A percentile compares a stretch with the other conserved stretches of the same genome.
Evolutionary conservation across 2,329 filamentous ascomycete species (phyloP).

Genomic region (Setomelanomma holmii): DNA sequence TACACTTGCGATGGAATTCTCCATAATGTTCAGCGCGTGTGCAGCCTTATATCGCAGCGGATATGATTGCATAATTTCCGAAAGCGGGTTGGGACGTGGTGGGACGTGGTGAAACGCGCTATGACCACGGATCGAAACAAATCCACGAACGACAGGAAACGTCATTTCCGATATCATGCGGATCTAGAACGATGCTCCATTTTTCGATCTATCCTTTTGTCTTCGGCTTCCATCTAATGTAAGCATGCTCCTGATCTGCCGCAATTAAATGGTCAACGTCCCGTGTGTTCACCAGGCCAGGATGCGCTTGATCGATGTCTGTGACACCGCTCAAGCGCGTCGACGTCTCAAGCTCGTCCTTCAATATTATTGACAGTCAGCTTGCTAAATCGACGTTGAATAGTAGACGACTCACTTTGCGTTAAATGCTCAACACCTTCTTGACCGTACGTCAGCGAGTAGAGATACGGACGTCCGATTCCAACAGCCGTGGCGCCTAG

Average conservation of each 20-base stretch:
- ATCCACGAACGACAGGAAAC: neutral
- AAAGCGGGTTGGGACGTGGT: no score
- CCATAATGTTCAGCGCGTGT: no score
- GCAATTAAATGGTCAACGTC: conserved; percentile 31
- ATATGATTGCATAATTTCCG: neutral
- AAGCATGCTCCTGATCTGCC: conserved; percentile 21
- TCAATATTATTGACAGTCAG: conserved; percentile 32
- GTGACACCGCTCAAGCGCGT: conserved; percentile 71
- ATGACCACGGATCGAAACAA: neutral
- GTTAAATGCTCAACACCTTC: conserved; percentile 6
- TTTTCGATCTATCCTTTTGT: no score
- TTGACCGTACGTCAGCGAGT: conserved; percentile 36
- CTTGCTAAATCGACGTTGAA: neutral
- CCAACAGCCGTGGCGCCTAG: conserved; percentile 68
- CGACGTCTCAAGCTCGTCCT: conserved; percentile 67
- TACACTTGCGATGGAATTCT: no score
- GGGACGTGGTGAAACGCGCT: neutral
- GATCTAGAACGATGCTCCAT: no score
- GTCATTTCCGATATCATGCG: neutral
- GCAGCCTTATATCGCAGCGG: neutral
- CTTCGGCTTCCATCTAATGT: conserved; percentile 24
- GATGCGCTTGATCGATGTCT: conserved; percentile 63
- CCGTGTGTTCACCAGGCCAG: conserved; percentile 62
- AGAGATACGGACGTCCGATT: conserved; percentile 67
- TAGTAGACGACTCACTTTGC: conserved; percentile 7